phyloP scores from a whole-genome alignment of 2,329 filamentous ascomycete genomes.

The Leptosphaerulina australis region DNA sequence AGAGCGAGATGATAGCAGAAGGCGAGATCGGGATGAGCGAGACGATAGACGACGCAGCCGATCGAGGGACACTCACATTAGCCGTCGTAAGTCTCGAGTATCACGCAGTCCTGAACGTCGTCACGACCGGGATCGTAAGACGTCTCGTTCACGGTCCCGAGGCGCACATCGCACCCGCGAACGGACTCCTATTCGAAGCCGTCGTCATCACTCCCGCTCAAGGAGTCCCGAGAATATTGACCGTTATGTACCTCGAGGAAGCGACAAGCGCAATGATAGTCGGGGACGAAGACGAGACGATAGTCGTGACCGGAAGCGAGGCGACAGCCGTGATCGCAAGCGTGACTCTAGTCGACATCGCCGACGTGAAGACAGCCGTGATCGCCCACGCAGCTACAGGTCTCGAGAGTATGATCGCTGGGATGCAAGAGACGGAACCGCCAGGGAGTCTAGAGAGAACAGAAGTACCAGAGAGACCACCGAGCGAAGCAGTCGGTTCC shows the following conservation, averaged over 20 bases:
- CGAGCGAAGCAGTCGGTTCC: slow-evolving; percentile 28
- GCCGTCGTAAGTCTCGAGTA: slow-evolving; percentile 38
- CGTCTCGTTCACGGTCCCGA: slow-evolving; percentile 34
- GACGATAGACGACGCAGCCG: slow-evolving; percentile 39
- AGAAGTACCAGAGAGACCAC: slow-evolving; percentile 10
- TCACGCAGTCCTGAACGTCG: slow-evolving; percentile 33
- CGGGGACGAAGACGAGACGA: slow-evolving; percentile 17
- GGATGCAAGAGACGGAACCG: slow-evolving; percentile 27
- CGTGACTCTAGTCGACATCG: slow-evolving; percentile 31
- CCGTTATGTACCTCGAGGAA: slow-evolving; percentile 44
- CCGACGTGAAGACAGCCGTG: slow-evolving; percentile 49
- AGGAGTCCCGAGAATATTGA: slow-evolving; percentile 49
- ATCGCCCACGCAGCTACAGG: slow-evolving; percentile 45
- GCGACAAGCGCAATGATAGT: slow-evolving; percentile 18
- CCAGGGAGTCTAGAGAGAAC: slow-evolving; percentile 3
- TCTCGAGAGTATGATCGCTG: slow-evolving; percentile 52
- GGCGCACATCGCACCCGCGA: slow-evolving; percentile 24
- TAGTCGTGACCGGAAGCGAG: slow-evolving; percentile 35
- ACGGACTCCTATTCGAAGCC: slow-evolving; percentile 28
- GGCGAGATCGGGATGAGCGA: slow-evolving; percentile 22
- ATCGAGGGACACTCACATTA: slow-evolving; percentile 38
- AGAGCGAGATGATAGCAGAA: slow-evolving; percentile 35
- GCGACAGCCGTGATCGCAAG: slow-evolving; percentile 25
- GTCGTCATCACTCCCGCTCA: slow-evolving; percentile 26
- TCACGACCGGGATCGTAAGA: slow-evolving; percentile 22